Conservation (phyloP, 2,329 filamentous ascomycete genomes). For the Leptosphaerulina australis region DNA sequence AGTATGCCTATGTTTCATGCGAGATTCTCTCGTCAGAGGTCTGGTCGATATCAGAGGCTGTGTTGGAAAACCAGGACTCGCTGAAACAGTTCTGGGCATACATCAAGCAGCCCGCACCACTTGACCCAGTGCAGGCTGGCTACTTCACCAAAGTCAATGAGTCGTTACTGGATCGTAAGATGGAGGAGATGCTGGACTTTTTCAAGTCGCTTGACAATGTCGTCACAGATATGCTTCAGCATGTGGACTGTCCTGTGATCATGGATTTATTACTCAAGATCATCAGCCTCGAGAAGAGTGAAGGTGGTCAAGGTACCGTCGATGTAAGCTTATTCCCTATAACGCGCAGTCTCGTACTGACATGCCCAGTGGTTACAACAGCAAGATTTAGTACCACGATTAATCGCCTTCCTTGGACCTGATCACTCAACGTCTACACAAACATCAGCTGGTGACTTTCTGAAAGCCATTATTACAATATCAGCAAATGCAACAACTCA, state of each 20-base stretch:
- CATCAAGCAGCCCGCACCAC: constrained; percentile 77
- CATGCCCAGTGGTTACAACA: constrained; percentile 80
- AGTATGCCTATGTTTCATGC: constrained; percentile 90
- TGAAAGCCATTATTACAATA: constrained; percentile 98
- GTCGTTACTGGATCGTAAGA: constrained; percentile 96
- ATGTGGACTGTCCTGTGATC: constrained; percentile 96
- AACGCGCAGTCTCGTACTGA: constrained; percentile 15
- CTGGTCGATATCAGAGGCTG: constrained; percentile 92
- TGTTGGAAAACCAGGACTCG: constrained; percentile 81
- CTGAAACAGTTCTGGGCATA: constrained; percentile 91
- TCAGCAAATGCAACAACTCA: constrained; percentile 98
- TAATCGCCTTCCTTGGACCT: constrained; percentile 85
- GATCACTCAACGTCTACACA: constrained; percentile 89
- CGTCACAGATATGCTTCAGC: constrained; percentile 82
- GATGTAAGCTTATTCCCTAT: constrained; percentile 67
- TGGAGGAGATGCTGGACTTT: constrained; percentile 92
- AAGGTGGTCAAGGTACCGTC: constrained; percentile 89
- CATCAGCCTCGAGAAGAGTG: constrained; percentile 91
- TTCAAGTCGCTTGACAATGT: constrained; percentile 83
- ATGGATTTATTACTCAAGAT: constrained; percentile 98
- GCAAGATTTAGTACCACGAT: constrained; percentile 82
- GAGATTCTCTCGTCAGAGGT: constrained; percentile 95
- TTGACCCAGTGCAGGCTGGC: constrained; percentile 91
- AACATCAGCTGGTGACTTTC: constrained; percentile 94
- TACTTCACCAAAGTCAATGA: constrained; percentile 99